phyloP scores from a whole-genome alignment of 345 rosid species.

The Eucalyptus urophylla region DNA sequence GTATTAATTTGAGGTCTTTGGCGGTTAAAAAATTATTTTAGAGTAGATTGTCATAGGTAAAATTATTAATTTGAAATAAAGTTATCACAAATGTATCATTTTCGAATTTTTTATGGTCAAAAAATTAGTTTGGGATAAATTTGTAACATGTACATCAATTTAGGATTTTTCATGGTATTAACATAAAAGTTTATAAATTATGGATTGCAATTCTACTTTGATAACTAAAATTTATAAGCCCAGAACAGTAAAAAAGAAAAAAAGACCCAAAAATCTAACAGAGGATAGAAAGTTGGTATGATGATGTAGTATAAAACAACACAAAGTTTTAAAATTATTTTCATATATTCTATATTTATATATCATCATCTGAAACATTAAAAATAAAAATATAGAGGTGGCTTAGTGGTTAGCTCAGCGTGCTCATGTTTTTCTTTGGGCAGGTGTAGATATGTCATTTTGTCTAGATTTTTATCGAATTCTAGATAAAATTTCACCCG shows the following conservation, averaged over 20 bases:
- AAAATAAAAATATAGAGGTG: background rate
- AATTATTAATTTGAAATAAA: too few relatives aligned
- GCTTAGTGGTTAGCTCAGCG: background rate
- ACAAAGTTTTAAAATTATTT: background rate
- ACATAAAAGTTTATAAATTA: background rate
- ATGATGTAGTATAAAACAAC: background rate
- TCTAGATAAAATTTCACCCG: background rate
- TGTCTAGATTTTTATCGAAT: background rate
- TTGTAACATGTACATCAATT: fast-evolving
- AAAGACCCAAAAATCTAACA: background rate
- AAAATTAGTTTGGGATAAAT: too few relatives aligned
- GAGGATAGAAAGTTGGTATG: background rate
- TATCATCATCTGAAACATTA: background rate
- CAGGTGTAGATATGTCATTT: background rate
- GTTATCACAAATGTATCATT: too few relatives aligned
- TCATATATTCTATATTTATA: background rate
- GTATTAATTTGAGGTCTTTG: too few relatives aligned
- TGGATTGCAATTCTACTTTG: background rate
- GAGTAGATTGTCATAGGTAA: too few relatives aligned
- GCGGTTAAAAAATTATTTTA: too few relatives aligned
- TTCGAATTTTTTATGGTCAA: too few relatives aligned
- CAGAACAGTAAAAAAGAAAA: background rate
- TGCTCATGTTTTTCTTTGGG: background rate
- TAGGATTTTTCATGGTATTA: too few relatives aligned
- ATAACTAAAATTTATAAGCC: background rate